phyloP scores from a whole-genome alignment of 2,329 filamentous ascomycete genomes.

The Balansia obtecta region DNA sequence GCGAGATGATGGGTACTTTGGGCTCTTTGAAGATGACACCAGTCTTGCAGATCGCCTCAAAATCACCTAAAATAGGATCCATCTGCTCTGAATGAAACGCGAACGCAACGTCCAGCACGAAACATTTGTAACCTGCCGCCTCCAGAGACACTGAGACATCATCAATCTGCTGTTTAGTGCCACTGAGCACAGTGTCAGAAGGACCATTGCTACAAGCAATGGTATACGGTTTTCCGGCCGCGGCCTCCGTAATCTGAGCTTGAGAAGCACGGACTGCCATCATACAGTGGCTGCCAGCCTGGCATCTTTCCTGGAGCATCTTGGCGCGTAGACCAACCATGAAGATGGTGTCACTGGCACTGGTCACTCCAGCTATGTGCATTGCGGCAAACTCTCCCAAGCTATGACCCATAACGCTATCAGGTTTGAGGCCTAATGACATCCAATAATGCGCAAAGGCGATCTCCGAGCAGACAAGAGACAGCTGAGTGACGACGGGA shows the following conservation, averaged over 20 bases:
- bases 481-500: constrained; percentile 23
- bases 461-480: constrained; percentile 25
- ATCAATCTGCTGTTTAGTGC: constrained; percentile 3
- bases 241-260: constrained; percentile 27
- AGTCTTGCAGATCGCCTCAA: constrained; percentile 19
- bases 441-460: constrained; percentile 27
- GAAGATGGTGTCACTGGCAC: constrained; percentile 57
- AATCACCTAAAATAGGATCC: constrained; percentile 30
- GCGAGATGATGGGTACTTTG: constrained; percentile 8
- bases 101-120: constrained; percentile 19
- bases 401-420: constrained; percentile 47
- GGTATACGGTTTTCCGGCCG: constrained; percentile 13
- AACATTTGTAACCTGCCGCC: constrained; percentile 14
- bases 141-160: not conserved
- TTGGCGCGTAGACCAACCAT: constrained; percentile 57
- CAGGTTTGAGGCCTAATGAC: constrained; percentile 37
- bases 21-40: constrained; percentile 5
- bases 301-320: constrained; percentile 53
- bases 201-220: constrained; percentile 50
- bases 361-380: constrained; percentile 57
- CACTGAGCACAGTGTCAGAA: constrained; percentile 37
- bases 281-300: constrained; percentile 51
- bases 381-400: constrained; percentile 65
- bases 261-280: constrained; percentile 34
- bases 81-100: constrained; percentile 23